A percentile compares a stretch with the other conserved stretches of the same genome.
phyloP scores from a whole-genome alignment of 2,329 filamentous ascomycete species.

The Aspergillus hortae region DNA sequence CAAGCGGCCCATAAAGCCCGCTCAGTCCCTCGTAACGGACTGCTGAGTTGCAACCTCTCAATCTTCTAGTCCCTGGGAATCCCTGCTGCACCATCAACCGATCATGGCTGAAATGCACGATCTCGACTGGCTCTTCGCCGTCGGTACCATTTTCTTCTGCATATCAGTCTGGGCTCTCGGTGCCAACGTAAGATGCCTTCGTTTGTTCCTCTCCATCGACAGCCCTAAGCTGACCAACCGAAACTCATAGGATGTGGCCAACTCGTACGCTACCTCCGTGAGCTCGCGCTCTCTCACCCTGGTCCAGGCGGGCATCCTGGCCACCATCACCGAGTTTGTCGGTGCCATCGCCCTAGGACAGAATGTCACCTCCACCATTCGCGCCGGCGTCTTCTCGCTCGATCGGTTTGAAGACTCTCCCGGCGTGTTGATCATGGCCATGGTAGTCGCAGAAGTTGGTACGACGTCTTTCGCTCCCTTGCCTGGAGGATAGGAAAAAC shows the following conservation, averaged over 20 bases:
- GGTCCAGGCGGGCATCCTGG: conserved; percentile 47
- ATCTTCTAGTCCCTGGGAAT: not conserved
- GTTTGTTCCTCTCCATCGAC: too few relatives aligned
- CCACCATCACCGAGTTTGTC: conserved; percentile 47
- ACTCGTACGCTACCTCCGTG: conserved; percentile 50
- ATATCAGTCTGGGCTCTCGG: not conserved
- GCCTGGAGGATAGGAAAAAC: not conserved
- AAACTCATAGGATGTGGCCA: conserved; percentile 45
- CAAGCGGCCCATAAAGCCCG: too few relatives aligned
- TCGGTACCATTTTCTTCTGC: not conserved
- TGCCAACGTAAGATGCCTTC: not conserved
- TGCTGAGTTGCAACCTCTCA: not conserved
- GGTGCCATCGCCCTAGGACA: conserved; percentile 49
- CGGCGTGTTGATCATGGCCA: conserved; percentile 29
- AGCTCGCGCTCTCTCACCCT: conserved; percentile 49
- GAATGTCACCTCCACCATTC: conserved; percentile 37
- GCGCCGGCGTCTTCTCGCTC: conserved; percentile 37
- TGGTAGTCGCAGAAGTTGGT: conserved; percentile 17
- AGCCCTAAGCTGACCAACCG: not conserved
- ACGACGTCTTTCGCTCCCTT: not conserved
- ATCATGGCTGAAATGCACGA: not conserved
- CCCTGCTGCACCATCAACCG: not conserved
- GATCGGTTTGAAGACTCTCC: conserved; percentile 29
- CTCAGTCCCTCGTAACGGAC: not conserved
- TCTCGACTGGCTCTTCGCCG: not conserved